phyloP scores from a whole-genome alignment of 805 yeast genomes.

The Candida maltosa region DNA sequence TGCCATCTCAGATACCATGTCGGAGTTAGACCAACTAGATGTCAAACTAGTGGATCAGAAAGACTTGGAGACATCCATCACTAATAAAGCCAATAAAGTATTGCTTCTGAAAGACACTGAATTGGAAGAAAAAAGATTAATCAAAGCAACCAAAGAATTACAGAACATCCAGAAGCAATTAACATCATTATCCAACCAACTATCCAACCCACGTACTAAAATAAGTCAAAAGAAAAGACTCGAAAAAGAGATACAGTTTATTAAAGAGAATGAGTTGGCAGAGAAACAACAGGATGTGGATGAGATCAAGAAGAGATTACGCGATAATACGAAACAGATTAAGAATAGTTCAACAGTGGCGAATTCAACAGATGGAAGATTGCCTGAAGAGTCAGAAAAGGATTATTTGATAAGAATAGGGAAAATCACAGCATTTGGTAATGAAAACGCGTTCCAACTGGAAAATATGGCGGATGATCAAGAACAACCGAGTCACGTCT shows the following conservation, averaged over 20 bases:
- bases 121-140: constrained; percentile 71
- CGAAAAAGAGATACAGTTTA: constrained; percentile 49
- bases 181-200: constrained; percentile 43
- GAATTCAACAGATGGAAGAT: constrained; percentile 22
- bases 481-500: constrained; percentile 38
- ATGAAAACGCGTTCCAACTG: constrained; percentile 53
- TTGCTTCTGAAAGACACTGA: constrained; percentile 64
- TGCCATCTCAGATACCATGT: too few species aligned
- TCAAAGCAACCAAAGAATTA: constrained; percentile 54
- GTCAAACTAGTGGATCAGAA: constrained; percentile 72
- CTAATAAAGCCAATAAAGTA: constrained; percentile 62
- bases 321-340: constrained; percentile 37
- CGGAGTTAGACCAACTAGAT: too few species aligned
- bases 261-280: constrained; percentile 48
- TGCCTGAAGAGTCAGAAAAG: constrained; percentile 72
- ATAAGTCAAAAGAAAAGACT: constrained; percentile 61
- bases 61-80: constrained; percentile 71
- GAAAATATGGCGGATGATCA: constrained; percentile 17
- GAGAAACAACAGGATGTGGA: constrained; percentile 57
- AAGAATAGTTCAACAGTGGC: constrained; percentile 13
- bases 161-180: constrained; percentile 43
- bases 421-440: constrained; percentile 90
- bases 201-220: constrained; percentile 52
- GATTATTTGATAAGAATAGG: constrained; percentile 88
- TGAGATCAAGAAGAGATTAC: constrained; percentile 46